Evolutionary conservation across 2,329 filamentous ascomycete genomes (phyloP).

Genomic region (Arthroderma sp.): DNA sequence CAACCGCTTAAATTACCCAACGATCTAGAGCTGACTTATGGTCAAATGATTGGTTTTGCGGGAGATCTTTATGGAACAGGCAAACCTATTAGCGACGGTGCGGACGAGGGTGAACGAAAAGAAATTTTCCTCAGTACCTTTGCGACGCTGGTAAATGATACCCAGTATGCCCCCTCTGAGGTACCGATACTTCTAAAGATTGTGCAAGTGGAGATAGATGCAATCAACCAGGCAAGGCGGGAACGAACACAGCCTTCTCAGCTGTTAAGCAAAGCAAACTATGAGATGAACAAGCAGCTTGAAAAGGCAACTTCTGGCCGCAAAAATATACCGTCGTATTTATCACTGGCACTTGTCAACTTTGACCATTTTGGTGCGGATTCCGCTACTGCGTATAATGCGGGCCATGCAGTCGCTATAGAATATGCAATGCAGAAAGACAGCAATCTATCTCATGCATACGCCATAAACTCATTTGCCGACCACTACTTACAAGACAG

Average conservation of each 20-base stretch:
- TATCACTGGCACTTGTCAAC: slow-evolving; percentile 2
- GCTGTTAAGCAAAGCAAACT: background rate
- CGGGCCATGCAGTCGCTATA: slow-evolving; percentile 1
- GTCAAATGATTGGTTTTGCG: background rate
- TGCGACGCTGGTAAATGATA: slow-evolving; percentile 1
- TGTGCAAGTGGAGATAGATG: slow-evolving; percentile 1
- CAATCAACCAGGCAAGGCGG: background rate
- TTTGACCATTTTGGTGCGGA: slow-evolving; percentile 3
- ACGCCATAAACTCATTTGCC: slow-evolving; percentile 3
- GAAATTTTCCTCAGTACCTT: background rate
- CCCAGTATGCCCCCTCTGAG: slow-evolving; percentile 1
- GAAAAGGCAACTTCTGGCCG: slow-evolving; percentile 1
- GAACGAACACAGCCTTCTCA: background rate
- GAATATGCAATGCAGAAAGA: slow-evolving; percentile 1
- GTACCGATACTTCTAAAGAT: background rate
- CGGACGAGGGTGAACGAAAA: background rate
- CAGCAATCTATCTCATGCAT: background rate
- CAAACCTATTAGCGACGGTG: slow-evolving; percentile 2
- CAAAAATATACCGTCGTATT: background rate
- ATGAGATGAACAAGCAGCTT: background rate
- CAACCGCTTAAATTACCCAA: slow-evolving; percentile 1
- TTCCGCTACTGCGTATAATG: slow-evolving; percentile 1
- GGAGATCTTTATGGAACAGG: slow-evolving; percentile 2
- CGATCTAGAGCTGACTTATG: slow-evolving; percentile 2
- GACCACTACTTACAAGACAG: slow-evolving; percentile 2